Base-by-base conservation (phyloP, 148 eudicot species). In the Rheum nobile region DNA sequence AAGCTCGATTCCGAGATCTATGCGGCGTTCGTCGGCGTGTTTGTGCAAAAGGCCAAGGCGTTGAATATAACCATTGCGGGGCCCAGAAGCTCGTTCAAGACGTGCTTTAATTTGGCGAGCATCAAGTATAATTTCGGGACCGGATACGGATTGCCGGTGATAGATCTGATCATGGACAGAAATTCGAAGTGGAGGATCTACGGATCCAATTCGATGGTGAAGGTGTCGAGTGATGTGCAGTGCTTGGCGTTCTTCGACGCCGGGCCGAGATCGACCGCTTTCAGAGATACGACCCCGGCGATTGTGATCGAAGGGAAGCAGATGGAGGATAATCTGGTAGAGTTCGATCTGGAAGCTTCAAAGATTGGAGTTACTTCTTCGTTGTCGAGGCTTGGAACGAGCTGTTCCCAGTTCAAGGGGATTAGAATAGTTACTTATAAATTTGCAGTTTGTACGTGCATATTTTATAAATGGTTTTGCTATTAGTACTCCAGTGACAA, bases 191-290 rank as follows among this genome's bases (percentile, higher is more conserved):
- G 87, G 87, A 85, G 83, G 79, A 78, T 87, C 24, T 83, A 85
- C 31, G 85, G 85, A 26, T 78, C 79, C 9, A 85, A 87, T 28
- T 81, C 82, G 9, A 81, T 85, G 85, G 86, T 83, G 9, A 70
- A 74, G 41, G 80, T 80, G 28, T 67, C 73, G 1, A 46, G 76
- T 9, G 71, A 68, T 17, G 85, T 82, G 24, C 9, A 32, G 28
- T 87, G 90, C 73, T 72, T 85, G 77, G 90, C 79, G 21, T 83
- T 87, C 55, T 82, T 87, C 8, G 84, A 87, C 38, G 88, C 82
- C 8, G 81, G 78, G 41, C 39, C 41, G 21, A 17, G 38, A 10
- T 12, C 38, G 50, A 1, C 37, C 31, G 5, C 59, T 78, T 47
- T 16, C 11, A 41, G 11, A 9, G 2, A 3, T 41, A 2, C 43